These are phyloP conservation scores for Adansonia rubrostipa DNA, from an alignment of 441 rosid genomes.

Conservation along the genomic window DNA sequence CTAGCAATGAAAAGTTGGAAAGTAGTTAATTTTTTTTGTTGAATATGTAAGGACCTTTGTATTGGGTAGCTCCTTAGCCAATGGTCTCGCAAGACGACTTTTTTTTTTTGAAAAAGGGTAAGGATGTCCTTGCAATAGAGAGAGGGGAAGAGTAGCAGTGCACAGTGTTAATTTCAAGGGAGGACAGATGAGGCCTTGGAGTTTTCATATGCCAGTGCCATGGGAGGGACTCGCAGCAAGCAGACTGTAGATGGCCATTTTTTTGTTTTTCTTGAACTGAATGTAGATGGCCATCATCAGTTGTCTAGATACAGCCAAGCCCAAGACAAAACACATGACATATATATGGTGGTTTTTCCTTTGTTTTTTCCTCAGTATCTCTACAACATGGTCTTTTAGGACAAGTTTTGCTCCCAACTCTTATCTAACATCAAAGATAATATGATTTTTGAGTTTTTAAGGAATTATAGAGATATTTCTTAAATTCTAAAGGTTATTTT, in stretches of 20 bases:
- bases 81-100: conserved; percentile 66
- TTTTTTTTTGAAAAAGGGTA: conserved; percentile 62
- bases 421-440: no score
- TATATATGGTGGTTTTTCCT: no score
- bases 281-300: no score
- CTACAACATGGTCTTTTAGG: no score
- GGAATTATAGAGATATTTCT: no score
- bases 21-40: neutral
- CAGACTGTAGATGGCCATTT: conserved; percentile 44
- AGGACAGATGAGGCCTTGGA: conserved; percentile 25
- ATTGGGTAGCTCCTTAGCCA: conserved; percentile 81
- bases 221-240: conserved; percentile 19
- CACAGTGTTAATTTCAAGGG: neutral
- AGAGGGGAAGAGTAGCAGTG: conserved; percentile 15
- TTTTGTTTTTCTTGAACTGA: neutral
- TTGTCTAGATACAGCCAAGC: no score
- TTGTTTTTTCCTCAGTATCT: no score
- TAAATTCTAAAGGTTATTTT: no score
- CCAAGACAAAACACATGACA: no score
- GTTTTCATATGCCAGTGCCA: conserved; percentile 30
- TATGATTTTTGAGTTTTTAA: no score
- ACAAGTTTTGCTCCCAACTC: no score
- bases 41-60: conserved; percentile 55
- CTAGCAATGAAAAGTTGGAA: neutral
- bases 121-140: conserved; percentile 12